phyloP scores from a whole-genome alignment of 768 basidiomycete genomes.

The Phylloporus sp. region DNA sequence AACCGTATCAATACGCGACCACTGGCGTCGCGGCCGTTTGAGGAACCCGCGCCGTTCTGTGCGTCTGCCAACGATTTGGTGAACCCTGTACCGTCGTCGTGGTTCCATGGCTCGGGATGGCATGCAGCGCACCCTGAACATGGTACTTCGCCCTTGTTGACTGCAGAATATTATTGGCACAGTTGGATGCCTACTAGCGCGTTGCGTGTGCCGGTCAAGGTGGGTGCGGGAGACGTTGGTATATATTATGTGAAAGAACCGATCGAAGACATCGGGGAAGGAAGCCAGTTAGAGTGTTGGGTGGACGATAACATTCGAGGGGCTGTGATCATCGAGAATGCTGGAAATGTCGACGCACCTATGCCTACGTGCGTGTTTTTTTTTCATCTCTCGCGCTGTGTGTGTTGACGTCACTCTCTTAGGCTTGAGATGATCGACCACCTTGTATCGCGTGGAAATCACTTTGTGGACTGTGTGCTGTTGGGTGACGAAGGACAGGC shows the following conservation, averaged over 20 bases:
- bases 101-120: constrained; percentile 96
- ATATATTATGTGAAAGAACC: constrained; percentile 86
- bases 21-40: constrained; percentile 48
- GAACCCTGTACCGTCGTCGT: constrained; percentile 89
- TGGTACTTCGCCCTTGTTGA: constrained; percentile 44
- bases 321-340: constrained; percentile 71
- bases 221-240: constrained; percentile 88
- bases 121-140: constrained; percentile 64
- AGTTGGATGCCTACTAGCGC: constrained; percentile 80
- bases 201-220: constrained; percentile 76
- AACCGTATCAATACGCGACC: constrained; percentile 69
- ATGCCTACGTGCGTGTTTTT: constrained; percentile 59
- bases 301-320: constrained; percentile 93
- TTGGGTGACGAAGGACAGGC: constrained; percentile 81
- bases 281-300: constrained; percentile 85
- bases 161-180: constrained; percentile 84
- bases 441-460: constrained; percentile 78
- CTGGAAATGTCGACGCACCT: constrained; percentile 55
- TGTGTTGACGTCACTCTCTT: not conserved
- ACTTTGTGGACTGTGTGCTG: constrained; percentile 88
- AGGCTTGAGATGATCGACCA: constrained; percentile 86
- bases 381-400: not conserved
- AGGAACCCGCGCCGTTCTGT: constrained; percentile 89
- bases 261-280: constrained; percentile 47
- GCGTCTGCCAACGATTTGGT: constrained; percentile 97